These are phyloP conservation scores for Elasticomyces elasticus DNA, from an alignment of 495 filamentous ascomycete species.

Conservation along the genomic window DNA sequence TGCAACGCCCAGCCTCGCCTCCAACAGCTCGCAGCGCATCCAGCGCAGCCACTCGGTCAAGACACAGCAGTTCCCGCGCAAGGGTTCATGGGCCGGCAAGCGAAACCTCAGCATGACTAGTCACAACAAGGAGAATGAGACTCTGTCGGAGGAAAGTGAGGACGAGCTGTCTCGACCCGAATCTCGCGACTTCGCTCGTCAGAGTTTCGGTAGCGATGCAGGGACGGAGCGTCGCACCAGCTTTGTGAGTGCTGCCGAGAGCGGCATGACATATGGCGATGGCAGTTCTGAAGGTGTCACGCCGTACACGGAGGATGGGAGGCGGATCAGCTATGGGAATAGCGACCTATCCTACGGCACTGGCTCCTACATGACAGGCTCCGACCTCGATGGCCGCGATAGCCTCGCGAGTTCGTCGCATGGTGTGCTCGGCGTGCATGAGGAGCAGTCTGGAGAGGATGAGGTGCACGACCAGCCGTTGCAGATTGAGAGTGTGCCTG, in stretches of 20 bases:
- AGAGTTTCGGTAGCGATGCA: conserved; percentile 35
- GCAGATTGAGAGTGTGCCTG: conserved; percentile 5
- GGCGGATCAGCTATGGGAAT: conserved; percentile 44
- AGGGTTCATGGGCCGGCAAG: conserved; percentile 60
- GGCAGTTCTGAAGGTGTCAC: conserved; percentile 29
- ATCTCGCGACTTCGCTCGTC: conserved; percentile 27
- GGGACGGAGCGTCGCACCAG: conserved; percentile 40
- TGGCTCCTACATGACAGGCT: conserved; percentile 31
- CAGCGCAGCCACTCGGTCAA: conserved; percentile 66
- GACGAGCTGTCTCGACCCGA: conserved; percentile 21
- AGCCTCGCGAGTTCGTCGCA: conserved; percentile 35
- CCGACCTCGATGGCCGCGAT: conserved; percentile 34
- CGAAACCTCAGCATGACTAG: conserved; percentile 30
- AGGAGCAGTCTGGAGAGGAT: conserved; percentile 22
- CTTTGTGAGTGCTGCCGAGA: conserved; percentile 14
- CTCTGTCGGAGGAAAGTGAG: conserved; percentile 34
- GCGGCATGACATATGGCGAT: conserved; percentile 18
- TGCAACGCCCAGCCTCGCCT: conserved; percentile 2
- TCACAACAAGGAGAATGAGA: conserved; percentile 54
- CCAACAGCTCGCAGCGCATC: conserved; percentile 38
- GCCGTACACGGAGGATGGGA: conserved; percentile 35
- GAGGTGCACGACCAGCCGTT: neutral
- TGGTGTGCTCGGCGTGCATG: conserved; percentile 6
- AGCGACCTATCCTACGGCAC: conserved; percentile 42
- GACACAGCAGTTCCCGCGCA: conserved; percentile 48